Evolutionary conservation across 176 grass and related monocot genomes (phyloP).

Genomic region (Elymus sibiricus): DNA sequence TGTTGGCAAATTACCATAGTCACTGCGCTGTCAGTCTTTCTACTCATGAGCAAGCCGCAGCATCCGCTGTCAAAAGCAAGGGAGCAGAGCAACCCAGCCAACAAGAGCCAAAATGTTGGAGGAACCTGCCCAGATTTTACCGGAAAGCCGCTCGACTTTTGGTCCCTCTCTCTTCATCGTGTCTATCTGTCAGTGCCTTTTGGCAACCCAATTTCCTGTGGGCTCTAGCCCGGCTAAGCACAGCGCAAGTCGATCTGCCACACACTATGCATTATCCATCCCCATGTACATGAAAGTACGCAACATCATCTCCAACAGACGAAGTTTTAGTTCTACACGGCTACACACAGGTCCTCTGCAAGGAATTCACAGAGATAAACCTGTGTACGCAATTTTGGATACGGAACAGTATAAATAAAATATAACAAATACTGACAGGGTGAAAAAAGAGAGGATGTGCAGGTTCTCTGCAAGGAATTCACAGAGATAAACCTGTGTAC

Average conservation of each 20-base stretch:
- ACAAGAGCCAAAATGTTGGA: conserved; percentile 9
- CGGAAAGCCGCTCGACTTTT: background rate
- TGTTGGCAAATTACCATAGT: background rate
- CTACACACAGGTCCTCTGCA: background rate
- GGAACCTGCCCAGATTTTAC: conserved; percentile 8
- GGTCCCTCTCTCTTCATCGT: background rate
- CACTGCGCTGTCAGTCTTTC: background rate
- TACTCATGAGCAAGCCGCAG: background rate
- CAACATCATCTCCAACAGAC: background rate
- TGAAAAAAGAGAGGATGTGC: no score
- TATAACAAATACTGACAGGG: no score
- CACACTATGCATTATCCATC: background rate
- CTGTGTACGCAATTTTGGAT: background rate
- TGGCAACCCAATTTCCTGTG: background rate
- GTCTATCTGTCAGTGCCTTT: background rate
- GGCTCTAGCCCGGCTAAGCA: background rate
- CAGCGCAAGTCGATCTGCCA: background rate
- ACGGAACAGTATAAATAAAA: no score
- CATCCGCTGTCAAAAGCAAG: background rate
- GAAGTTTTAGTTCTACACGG: background rate
- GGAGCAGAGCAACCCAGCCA: background rate
- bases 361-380: background rate
- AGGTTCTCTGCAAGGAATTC: background rate
- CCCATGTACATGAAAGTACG: background rate
- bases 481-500: background rate